phyloP scores from a whole-genome alignment of 2,329 filamentous ascomycete genomes.

The Colletotrichum spaethianum region DNA sequence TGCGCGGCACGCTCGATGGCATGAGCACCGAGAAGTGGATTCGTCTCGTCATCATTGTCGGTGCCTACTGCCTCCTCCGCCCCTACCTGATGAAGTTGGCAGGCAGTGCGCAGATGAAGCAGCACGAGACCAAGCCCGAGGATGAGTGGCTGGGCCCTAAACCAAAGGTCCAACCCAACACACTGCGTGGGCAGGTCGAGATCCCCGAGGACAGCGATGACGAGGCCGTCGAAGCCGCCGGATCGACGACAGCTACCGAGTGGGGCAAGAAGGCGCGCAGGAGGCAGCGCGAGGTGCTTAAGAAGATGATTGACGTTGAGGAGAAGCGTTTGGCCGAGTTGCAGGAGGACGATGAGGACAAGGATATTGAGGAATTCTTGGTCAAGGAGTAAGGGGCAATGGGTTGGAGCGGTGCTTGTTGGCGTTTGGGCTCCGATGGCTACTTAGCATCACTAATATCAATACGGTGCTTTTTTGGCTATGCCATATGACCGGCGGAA shows the following conservation, averaged over 20 bases:
- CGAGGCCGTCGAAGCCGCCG: constrained; percentile 63
- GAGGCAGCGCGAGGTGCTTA: constrained; percentile 77
- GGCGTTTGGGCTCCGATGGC: constrained; percentile 18
- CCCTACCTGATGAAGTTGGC: constrained; percentile 81
- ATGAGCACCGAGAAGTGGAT: constrained; percentile 72
- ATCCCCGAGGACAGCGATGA: constrained; percentile 68
- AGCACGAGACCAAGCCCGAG: constrained; percentile 68
- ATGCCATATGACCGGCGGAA: neutral
- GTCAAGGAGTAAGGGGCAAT: constrained; percentile 44
- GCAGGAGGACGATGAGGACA: constrained; percentile 77
- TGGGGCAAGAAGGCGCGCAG: constrained; percentile 81
- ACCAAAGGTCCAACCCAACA: constrained; percentile 74
- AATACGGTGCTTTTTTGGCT: neutral
- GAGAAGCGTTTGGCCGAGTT: constrained; percentile 71
- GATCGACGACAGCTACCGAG: constrained; percentile 63
- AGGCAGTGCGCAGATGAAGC: constrained; percentile 73
- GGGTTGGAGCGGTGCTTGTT: neutral
- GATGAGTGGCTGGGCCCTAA: constrained; percentile 62
- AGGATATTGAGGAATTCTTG: constrained; percentile 82
- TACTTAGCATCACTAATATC: constrained; percentile 12
- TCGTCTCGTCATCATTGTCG: constrained; percentile 79
- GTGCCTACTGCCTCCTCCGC: constrained; percentile 80
- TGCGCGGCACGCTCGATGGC: constrained; percentile 62
- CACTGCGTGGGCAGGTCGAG: constrained; percentile 70
- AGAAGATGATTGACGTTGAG: constrained; percentile 74